phyloP scores from a whole-genome alignment of 2,329 filamentous ascomycete species.

The Dactylellina leptospora region DNA sequence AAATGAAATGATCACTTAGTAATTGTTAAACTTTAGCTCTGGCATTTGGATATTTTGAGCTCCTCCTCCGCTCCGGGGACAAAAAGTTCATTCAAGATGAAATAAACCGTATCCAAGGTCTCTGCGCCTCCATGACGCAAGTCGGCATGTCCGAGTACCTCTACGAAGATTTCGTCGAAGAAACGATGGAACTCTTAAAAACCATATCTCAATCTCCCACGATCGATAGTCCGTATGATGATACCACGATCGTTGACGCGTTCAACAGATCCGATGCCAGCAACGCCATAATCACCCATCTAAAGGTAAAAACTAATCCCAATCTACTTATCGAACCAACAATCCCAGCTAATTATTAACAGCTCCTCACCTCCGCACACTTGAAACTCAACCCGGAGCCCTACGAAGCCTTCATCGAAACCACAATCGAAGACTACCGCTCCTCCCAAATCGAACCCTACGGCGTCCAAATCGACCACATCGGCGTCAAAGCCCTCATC shows the following conservation, averaged over 20 bases:
- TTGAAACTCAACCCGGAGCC: conserved; percentile 76
- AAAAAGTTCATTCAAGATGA: conserved; percentile 74
- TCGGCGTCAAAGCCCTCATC: conserved; percentile 80
- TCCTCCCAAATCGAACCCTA: conserved; percentile 75
- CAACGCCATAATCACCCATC: conserved; percentile 84
- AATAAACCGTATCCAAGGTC: conserved; percentile 73
- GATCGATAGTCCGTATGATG: conserved; percentile 64
- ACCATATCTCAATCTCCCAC: conserved; percentile 70
- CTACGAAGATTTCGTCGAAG: conserved; percentile 84
- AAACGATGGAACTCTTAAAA: conserved; percentile 73
- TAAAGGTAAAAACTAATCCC: conserved; percentile 64
- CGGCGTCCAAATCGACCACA: conserved; percentile 85
- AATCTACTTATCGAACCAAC: neutral
- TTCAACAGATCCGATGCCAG: conserved; percentile 79
- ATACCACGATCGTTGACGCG: conserved; percentile 69
- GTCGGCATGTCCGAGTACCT: conserved; percentile 75
- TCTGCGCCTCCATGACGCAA: conserved; percentile 75
- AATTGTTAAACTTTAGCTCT: conserved; percentile 70
- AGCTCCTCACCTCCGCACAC: conserved; percentile 84
- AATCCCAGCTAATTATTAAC: conserved; percentile 53
- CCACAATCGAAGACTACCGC: conserved; percentile 74
- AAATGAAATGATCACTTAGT: conserved; percentile 28
- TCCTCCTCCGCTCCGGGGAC: conserved; percentile 74
- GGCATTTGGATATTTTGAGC: conserved; percentile 92
- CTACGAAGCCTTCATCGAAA: conserved; percentile 77